These are phyloP conservation scores for Paraphoma chrysanthemicola DNA, from an alignment of 2,329 filamentous ascomycete species.

Conservation along the genomic window DNA sequence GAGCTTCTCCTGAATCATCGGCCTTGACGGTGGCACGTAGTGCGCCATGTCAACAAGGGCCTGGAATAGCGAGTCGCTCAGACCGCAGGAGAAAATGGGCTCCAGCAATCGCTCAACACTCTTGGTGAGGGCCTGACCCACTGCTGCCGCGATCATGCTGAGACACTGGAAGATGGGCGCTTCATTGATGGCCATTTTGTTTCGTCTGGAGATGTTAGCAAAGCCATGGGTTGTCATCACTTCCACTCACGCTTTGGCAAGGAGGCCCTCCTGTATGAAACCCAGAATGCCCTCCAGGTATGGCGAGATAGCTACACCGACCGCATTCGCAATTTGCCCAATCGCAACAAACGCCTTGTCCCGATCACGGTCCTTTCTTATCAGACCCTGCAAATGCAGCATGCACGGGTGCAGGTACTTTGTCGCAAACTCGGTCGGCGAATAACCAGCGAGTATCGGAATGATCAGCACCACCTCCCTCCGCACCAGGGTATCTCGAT, in stretches of 20 bases:
- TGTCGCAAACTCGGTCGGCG: conserved; percentile 86
- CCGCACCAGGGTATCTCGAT: conserved; percentile 85
- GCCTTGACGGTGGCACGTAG: conserved; percentile 93
- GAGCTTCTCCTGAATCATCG: conserved; percentile 90
- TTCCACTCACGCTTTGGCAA: conserved; percentile 67
- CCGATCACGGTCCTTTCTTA: conserved; percentile 89
- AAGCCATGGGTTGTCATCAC: no score
- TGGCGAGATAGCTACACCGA: conserved; percentile 91
- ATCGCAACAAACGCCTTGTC: conserved; percentile 96
- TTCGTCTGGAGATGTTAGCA: conserved; percentile 43
- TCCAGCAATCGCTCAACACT: conserved; percentile 96
- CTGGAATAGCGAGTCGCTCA: conserved; percentile 92
- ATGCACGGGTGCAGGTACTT: conserved; percentile 94
- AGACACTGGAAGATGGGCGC: conserved; percentile 95
- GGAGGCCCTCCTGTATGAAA: conserved; percentile 90
- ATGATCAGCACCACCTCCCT: conserved; percentile 91
- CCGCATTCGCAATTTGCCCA: conserved; percentile 93
- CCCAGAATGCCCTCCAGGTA: conserved; percentile 95
- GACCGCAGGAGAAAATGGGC: conserved; percentile 94
- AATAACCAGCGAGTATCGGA: conserved; percentile 90
- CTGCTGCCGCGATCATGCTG: conserved; percentile 92
- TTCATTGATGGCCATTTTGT: conserved; percentile 64
- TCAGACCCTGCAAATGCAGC: conserved; percentile 90
- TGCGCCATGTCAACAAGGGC: conserved; percentile 98
- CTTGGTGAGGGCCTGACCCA: conserved; percentile 95